Base-by-base conservation (phyloP, 2,329 filamentous ascomycete species). In the Xylaria polymorpha region DNA sequence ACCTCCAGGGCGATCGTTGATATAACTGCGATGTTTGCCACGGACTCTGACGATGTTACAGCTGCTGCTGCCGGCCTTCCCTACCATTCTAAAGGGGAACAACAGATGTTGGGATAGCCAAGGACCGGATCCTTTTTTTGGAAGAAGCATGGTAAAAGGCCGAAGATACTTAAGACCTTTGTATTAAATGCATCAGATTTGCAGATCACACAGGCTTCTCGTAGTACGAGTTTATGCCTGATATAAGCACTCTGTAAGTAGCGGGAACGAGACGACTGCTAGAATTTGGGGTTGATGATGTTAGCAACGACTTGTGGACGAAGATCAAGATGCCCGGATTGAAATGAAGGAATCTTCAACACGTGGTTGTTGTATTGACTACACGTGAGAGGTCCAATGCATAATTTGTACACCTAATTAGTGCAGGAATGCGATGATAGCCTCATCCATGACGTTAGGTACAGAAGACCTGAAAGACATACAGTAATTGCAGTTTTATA, bases 1-100 rank as follows among this genome's bases (percentile, higher is more conserved):
- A 79, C 77, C 77, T 78, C 75, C 58, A 69, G 69, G 73, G 75
- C 76, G 75, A 77, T 76, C 73, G 67, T 75, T 76, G 75, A 75
- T 72, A 74, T 72, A 71, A 73, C 70, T 73, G 72, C 73, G 69
- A 74, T 72, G 67, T 74, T 74, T 72, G 67, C 71, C 70, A 71
- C 75, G 72, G 71, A 71, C 69, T 71, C 73, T 77, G 62, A 76
- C 72, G 75, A 77, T 73, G 70, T 75, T 74, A 76, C 65, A 73
- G 73, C 71, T 65, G 53, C 67, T 67, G 59, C 60, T 60, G 46
- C 46, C 56, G 60, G 62, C 57, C 57, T 61, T 67, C 69, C 44
- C 41, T 63, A 15, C 53, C 58, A 59, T 64, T 65, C 37, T 53
- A 55, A 61, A 57, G 64, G 62, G 62, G 48, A 25, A 67, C 62